Base-by-base conservation (phyloP, 139 green algal genomes). In the Edaphochlamys debaryana region DNA sequence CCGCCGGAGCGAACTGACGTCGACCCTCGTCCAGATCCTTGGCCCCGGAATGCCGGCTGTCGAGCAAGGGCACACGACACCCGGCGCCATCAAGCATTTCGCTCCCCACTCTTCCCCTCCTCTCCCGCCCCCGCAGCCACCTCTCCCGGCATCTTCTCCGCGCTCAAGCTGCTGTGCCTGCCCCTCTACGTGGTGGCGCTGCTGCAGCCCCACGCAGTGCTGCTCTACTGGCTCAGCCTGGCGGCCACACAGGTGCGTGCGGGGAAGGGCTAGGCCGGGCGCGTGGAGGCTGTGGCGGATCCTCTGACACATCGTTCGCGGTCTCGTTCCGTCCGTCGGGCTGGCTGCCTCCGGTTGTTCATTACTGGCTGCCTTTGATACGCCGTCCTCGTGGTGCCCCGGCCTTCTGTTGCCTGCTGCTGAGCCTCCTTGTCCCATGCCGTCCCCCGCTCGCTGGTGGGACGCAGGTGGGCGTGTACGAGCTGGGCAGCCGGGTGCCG, bases 201-300 rank as follows among this genome's bases (percentile, higher is more conserved):
- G 37, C 36, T 85, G 32, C 84, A 88, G 69, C 78, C 84, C 23
- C 77, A 88, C 45, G 77, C 84, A 19, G 70, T 79, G 38, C 70
- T 88, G 60, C 62, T 85, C 4, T 82, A 82, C 70, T 88, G 84
- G 84, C 29, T 52, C 1, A 54, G 38, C n/a, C 60, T 48, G 5
- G 71, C 32, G 6, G 40, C 37, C 8, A 50, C 27, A 3, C 71
- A 82, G 22, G 48, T 87, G 71, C 71, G 42, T 1, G 4, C 82
- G 63, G 58, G 74, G 27, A 15, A 15, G 36, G 22, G 27, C 64
- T 42, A 45, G 4, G 13, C 30, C 45, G 64, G 63, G 62, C 27
- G 60, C 29, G 74, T 41, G 37, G 74, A 29, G 13, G 74, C 54
- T 2, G 60, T 34, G 20, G 54, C 60, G 17, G 60, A 71, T 40